Evolutionary conservation across 2,329 filamentous ascomycete species (phyloP).

Genomic region (Neofusicoccum ribis): DNA sequence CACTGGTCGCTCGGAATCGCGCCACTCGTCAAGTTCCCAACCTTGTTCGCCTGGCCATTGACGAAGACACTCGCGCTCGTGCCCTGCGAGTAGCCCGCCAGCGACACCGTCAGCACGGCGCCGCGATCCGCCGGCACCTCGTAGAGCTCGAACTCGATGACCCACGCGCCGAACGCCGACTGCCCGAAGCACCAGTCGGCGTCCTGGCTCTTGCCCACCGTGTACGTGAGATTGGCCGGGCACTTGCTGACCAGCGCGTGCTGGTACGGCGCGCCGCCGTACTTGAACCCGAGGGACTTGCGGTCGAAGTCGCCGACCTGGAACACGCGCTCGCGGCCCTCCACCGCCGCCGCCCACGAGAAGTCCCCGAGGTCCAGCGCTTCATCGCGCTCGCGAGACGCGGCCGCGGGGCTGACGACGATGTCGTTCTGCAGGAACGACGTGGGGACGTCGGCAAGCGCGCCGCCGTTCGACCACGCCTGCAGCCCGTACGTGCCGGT

Average conservation of each 20-base stretch:
- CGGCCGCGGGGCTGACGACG: slow-evolving; percentile 31
- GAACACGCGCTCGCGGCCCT: slow-evolving; percentile 44
- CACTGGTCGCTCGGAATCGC: slow-evolving; percentile 46
- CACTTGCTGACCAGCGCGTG: slow-evolving; percentile 49
- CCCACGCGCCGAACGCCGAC: slow-evolving; percentile 37
- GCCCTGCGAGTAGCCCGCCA: slow-evolving; percentile 49
- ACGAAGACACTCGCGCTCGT: slow-evolving; percentile 43
- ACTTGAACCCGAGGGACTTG: slow-evolving; percentile 46
- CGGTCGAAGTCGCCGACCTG: slow-evolving; percentile 53
- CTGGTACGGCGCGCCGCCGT: slow-evolving; percentile 46
- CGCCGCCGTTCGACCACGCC: slow-evolving; percentile 51
- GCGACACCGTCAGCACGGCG: slow-evolving; percentile 43
- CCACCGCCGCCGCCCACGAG: neutral
- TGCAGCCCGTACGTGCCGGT: slow-evolving; percentile 49
- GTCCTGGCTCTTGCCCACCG: slow-evolving; percentile 41
- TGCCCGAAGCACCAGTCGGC: slow-evolving; percentile 55
- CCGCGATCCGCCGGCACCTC: slow-evolving; percentile 30
- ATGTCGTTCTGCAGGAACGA: slow-evolving; percentile 46
- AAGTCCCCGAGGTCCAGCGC: slow-evolving; percentile 1
- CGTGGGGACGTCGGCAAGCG: slow-evolving; percentile 48
- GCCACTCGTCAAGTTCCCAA: slow-evolving; percentile 44
- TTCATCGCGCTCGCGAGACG: slow-evolving; percentile 23
- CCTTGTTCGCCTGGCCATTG: slow-evolving; percentile 35
- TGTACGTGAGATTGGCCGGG: slow-evolving; percentile 49
- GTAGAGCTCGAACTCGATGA: slow-evolving; percentile 30